Base-by-base conservation (phyloP, 2,329 filamentous ascomycete species). In the Microdochium bolleyi region DNA sequence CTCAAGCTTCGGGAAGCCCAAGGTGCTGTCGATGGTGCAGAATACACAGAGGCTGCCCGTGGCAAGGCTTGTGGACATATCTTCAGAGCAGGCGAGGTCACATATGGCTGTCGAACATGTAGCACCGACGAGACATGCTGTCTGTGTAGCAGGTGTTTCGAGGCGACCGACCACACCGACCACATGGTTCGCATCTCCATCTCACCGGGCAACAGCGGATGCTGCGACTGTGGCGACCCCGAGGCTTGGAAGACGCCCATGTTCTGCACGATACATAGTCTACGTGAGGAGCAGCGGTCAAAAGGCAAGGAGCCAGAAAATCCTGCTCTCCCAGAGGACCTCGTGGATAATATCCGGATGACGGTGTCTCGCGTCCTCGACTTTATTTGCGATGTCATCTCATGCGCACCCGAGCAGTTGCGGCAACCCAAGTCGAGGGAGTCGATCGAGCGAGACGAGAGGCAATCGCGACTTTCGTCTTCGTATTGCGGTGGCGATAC, bases 61-160 rank as follows among this genome's bases (percentile, higher is more conserved):
- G 94, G 95, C 52, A 95, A 95, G 70, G 86, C 91, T 49, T 99
- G 94, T 67, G 95, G 94, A 3, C 95, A 99, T 73, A 97, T 99
- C 57, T 96, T 99, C 78, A 92, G 92, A 71, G 80, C 83, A 14
- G 94, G 92, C 50, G 94, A 99, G 74, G 92, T 91, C 53, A 92
- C 90, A 54, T 99, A 97, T 68, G 82, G 87, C 62, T 99, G 94
- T 77, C 88, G 91, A 62, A 97, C 92, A 10, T 99, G 94, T 70
- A 90, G 90, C 49, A 84, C 87, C 48, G 95, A 99, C 69, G 92
- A 96, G 58, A 97, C 94, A 1, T 97, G 92, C 70, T 92, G 94
- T 50, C 79, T 99, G 16, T 99, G 94, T 73, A 90, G 89, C 63
- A 85, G 87, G 59, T 99, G 94, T 72, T 99, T 96, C 67, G 90